phyloP scores from a whole-genome alignment of 495 filamentous ascomycete genomes.

The Aspergillus baeticus region DNA sequence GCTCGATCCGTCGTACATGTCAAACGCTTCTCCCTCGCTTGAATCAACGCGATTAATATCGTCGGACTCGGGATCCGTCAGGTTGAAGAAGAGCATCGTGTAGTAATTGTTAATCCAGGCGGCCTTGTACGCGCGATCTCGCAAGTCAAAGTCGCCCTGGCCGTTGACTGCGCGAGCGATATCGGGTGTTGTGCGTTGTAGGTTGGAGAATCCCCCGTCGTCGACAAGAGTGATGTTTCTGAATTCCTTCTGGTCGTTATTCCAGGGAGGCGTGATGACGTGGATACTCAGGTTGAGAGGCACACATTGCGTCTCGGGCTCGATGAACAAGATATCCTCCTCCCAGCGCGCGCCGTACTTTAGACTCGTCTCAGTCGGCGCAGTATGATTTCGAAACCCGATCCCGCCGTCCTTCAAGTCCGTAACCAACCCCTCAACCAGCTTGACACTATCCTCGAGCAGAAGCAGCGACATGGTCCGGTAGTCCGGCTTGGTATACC shows the following conservation, averaged over 20 bases:
- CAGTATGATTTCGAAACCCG: constrained; percentile 48
- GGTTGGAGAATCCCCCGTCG: constrained; percentile 38
- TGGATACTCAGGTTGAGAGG: constrained; percentile 44
- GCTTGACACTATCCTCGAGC: constrained; percentile 25
- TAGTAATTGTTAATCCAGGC: constrained; percentile 41
- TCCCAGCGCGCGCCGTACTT: constrained; percentile 32
- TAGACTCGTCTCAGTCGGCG: constrained; percentile 18
- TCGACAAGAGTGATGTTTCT: constrained; percentile 9
- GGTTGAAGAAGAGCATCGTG: constrained; percentile 26
- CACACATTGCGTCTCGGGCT: constrained; percentile 44
- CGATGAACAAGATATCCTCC: constrained; percentile 47
- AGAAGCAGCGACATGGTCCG: constrained; percentile 27
- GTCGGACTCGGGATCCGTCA: constrained; percentile 13
- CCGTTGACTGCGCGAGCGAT: constrained; percentile 11
- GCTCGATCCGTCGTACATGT: background rate
- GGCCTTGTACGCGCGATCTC: constrained; percentile 36
- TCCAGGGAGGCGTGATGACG: constrained; percentile 7
- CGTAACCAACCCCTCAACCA: constrained; percentile 44
- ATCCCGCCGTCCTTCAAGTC: constrained; percentile 39
- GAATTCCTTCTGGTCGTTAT: background rate
- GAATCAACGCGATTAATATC: constrained; percentile 26
- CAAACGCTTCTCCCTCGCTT: constrained; percentile 24
- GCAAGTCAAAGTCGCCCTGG: constrained; percentile 17
- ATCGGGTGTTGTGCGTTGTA: constrained; percentile 16
- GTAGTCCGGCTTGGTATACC: constrained; percentile 14